These are phyloP conservation scores for Verticillium isaacii DNA, from an alignment of 2,329 filamentous ascomycete genomes.

Conservation along the genomic window DNA sequence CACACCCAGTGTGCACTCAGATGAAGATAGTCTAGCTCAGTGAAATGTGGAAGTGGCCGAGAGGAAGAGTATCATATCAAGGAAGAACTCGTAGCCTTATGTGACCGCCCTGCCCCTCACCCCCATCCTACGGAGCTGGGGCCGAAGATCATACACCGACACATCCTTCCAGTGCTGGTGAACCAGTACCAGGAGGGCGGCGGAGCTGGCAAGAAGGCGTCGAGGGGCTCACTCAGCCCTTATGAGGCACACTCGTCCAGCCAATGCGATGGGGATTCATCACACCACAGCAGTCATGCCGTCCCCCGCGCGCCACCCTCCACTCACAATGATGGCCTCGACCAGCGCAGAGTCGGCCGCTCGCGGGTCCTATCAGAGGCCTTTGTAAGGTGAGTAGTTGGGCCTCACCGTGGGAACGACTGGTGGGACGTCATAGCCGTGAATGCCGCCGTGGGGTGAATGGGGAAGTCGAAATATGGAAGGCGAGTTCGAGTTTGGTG, in stretches of 20 bases:
- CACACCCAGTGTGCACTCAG: background rate
- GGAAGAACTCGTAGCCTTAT: background rate
- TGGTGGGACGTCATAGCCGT: background rate
- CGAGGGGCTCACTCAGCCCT: background rate
- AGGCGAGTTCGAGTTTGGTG: background rate
- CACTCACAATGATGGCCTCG: background rate
- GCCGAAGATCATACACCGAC: background rate
- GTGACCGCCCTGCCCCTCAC: background rate
- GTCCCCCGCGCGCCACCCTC: background rate
- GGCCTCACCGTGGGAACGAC: background rate
- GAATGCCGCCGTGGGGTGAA: background rate
- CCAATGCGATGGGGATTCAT: background rate
- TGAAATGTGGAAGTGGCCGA: background rate
- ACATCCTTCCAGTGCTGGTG: background rate
- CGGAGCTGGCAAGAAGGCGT: background rate
- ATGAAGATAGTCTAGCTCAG: background rate
- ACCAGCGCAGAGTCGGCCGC: background rate
- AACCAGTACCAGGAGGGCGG: background rate
- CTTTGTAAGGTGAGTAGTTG: background rate
- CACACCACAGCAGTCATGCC: background rate
- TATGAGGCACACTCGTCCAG: background rate
- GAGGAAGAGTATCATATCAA: background rate
- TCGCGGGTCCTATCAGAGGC: background rate
- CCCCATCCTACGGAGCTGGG: background rate
- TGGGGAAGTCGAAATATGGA: background rate